Evolutionary conservation across 75 land plant genomes (phyloP), one percentile per base, ranked within the genome.

Genomic region (Gnetum montanum): DNA sequence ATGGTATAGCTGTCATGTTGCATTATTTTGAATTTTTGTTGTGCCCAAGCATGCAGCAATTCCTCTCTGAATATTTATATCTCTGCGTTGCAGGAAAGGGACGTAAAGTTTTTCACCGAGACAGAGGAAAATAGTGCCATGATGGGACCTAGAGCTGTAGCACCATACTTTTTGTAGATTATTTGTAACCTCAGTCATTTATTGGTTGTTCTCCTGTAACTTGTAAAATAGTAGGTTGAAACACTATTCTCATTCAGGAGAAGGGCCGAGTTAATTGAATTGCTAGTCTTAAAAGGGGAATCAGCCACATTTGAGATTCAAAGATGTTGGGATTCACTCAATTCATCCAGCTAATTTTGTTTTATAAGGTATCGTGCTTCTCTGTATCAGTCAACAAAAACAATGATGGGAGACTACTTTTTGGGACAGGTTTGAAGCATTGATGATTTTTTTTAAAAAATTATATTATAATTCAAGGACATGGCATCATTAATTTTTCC

Each of bases 71-170:
- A n/a, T n/a, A n/a, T n/a, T n/a, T n/a, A n/a, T n/a, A n/a, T n/a
- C n/a, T n/a, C 3, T 57, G 60, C 26, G 4, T 16, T 75, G 54
- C 75, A 94, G 98, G 98, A 94, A 62, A 79, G 98, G 70, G 88
- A 89, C 35, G 90, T 94, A 67, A 94, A 94, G 64, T 89, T 83
- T 55, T 94, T 94, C 62, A 94, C 96, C 0, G 98, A 94, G 55
- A 94, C 98, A 4, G 91, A 94, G 73, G 98, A 94, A 66, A 94
- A 94, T 67, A 85, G 73, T 63, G 96, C 94, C 33, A 94, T 94
- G 96, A 70, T 85, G 74, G 98, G 97, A 20, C 98, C 98, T 3
- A 74, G 98, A 46, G 76, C 91, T 47, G 96, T 88, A 26, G 96
- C 86, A 4, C 88, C 98, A 6, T 94, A 94, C 68, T 94, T 94